Conservation (phyloP, 2,329 filamentous ascomycete genomes). For the Cercospora zeina region DNA sequence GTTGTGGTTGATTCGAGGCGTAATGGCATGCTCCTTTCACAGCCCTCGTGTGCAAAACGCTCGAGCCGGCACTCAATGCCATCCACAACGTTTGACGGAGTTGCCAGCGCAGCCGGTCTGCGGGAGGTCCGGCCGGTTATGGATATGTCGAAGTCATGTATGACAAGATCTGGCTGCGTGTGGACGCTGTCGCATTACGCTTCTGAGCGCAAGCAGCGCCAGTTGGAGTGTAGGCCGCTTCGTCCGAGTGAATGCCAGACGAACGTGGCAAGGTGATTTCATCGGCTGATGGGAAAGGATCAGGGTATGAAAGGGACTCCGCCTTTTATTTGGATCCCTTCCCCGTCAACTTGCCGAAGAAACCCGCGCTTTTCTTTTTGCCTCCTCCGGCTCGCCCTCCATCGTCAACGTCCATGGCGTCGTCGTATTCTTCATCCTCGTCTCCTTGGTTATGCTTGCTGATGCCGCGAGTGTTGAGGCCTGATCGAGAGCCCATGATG, state of each 20-base stretch:
- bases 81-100: background rate
- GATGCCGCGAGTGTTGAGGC: conserved; percentile 21
- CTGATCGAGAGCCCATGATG: conserved; percentile 14
- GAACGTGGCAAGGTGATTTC: background rate
- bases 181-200: background rate
- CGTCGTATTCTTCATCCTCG: conserved; percentile 36
- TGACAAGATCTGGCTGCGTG: background rate
- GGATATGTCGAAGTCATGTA: background rate
- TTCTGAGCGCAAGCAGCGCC: background rate
- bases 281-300: background rate
- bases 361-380: conserved; percentile 24
- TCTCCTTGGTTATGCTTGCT: conserved; percentile 30
- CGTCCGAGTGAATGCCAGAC: background rate
- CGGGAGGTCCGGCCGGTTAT: background rate
- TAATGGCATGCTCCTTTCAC: background rate
- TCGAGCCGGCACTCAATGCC: background rate
- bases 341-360: conserved; percentile 12
- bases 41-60: background rate
- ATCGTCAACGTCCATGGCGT: conserved; percentile 41
- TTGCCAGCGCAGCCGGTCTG: background rate
- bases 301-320: background rate
- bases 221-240: background rate
- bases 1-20: background rate
- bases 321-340: conserved; percentile 17
- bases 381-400: conserved; percentile 15